Percentiles rank a stretch among this genome's conserved stretches.
Conservation (phyloP, 768 basidiomycete species). For the Tricholoma bakamatsutake region DNA sequence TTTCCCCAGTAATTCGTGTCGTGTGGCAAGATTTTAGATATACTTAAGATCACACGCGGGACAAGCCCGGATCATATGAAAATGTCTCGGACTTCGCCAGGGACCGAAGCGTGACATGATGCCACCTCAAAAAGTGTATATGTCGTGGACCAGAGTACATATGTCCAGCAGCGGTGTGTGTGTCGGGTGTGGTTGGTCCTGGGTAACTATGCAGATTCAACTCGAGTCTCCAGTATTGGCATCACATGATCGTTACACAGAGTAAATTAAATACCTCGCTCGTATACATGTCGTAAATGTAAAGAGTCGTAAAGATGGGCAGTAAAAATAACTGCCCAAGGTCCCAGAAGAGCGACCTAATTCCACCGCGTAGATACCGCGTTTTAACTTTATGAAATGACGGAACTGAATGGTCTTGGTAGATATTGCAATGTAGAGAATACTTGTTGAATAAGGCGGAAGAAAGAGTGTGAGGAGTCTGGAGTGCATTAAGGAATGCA, state of each 20-base stretch:
- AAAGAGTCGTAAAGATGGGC: constrained; percentile 3
- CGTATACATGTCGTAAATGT: constrained; percentile 7
- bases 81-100: too few relatives aligned
- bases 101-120: too few relatives aligned
- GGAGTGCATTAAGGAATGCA: neutral
- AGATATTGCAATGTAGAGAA: neutral
- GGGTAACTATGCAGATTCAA: neutral
- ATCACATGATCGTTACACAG: neutral
- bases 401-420: neutral
- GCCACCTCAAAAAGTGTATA: too few relatives aligned
- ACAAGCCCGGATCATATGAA: too few relatives aligned
- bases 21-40: too few relatives aligned
- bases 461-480: constrained; percentile 1
- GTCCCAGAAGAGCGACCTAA: neutral
- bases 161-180: too few relatives aligned
- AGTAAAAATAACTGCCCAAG: neutral
- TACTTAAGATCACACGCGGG: too few relatives aligned
- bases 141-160: too few relatives aligned
- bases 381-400: neutral
- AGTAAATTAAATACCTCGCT: neutral
- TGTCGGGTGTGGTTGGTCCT: too few relatives aligned
- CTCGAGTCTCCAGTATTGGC: neutral
- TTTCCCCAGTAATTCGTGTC: too few relatives aligned
- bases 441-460: neutral
- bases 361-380: neutral